Evolutionary conservation across 2,329 filamentous ascomycete species (phyloP).

Genomic region (Epichloe coenophiala): DNA sequence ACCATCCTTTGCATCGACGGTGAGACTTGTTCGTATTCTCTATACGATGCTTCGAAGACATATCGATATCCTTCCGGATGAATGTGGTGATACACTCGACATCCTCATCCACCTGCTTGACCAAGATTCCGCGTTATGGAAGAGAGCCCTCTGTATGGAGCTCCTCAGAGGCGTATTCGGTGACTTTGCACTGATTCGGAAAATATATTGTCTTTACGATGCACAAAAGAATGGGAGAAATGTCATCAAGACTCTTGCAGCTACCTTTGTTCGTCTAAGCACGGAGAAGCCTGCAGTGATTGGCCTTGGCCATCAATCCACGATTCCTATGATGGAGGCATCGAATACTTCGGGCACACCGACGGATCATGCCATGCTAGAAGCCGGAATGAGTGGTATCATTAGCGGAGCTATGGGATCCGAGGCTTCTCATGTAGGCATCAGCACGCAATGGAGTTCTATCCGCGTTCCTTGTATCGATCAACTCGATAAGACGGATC

Average conservation of each 20-base stretch:
- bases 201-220: constrained; percentile 73
- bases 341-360: constrained; percentile 42
- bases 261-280: constrained; percentile 80
- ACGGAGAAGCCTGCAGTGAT: constrained; percentile 84
- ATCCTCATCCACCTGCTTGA: constrained; percentile 79
- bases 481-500: constrained; percentile 81
- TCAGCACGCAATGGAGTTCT: constrained; percentile 84
- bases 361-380: constrained; percentile 74
- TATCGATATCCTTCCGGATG: constrained; percentile 56
- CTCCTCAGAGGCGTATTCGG: constrained; percentile 76
- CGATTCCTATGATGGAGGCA: constrained; percentile 52
- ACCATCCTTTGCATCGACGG: constrained; percentile 66
- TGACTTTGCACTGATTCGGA: constrained; percentile 63
- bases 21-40: constrained; percentile 70
- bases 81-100: constrained; percentile 72
- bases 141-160: constrained; percentile 80
- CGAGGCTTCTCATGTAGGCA: constrained; percentile 57
- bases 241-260: constrained; percentile 70
- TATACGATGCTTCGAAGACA: constrained; percentile 71
- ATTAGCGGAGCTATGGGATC: constrained; percentile 60
- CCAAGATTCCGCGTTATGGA: constrained; percentile 75
- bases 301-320: constrained; percentile 78
- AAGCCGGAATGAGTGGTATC: constrained; percentile 78
- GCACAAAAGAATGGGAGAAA: constrained; percentile 55
- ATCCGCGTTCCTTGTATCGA: constrained; percentile 82